Conservation (phyloP, 345 rosid species). For the Erysimum cheiranthoides region DNA sequence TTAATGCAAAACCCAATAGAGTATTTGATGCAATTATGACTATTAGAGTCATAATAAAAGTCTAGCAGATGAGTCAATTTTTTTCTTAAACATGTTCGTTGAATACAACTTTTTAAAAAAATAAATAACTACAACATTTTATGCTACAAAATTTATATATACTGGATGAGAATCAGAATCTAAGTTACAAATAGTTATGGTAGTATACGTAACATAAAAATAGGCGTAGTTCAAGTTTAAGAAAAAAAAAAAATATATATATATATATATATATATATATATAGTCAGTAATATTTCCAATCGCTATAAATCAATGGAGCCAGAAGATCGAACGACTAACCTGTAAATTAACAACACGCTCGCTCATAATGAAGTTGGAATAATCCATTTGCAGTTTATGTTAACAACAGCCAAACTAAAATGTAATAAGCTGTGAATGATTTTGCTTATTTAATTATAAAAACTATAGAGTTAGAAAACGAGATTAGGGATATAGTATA, state of each 20-base stretch:
- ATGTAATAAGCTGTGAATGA: slow-evolving; percentile 16
- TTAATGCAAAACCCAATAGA: background rate
- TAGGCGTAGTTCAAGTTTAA: too few species aligned
- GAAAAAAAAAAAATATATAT: too few species aligned
- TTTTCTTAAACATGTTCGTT: background rate
- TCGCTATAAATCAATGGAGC: background rate
- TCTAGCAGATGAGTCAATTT: background rate
- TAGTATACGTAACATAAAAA: too few species aligned
- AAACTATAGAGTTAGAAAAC: slow-evolving; percentile 22
- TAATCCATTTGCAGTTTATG: background rate
- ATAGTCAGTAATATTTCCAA: background rate
- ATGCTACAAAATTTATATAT: background rate
- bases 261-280: too few species aligned
- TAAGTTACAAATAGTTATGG: too few species aligned
- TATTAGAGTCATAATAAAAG: background rate
- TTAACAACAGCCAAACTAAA: background rate
- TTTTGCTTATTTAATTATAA: background rate
- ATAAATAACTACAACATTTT: background rate
- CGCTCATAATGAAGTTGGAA: background rate
- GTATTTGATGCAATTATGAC: background rate
- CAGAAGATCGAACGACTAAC: background rate
- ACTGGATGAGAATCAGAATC: background rate
- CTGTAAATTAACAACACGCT: slow-evolving; percentile 7
- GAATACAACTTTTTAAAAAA: background rate
- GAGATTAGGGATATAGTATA: slow-evolving; percentile 33